A percentile compares a stretch with the other conserved stretches of the same genome.
Conservation (phyloP, 768 basidiomycete genomes). For the Tylopilus cervinicoccineus region DNA sequence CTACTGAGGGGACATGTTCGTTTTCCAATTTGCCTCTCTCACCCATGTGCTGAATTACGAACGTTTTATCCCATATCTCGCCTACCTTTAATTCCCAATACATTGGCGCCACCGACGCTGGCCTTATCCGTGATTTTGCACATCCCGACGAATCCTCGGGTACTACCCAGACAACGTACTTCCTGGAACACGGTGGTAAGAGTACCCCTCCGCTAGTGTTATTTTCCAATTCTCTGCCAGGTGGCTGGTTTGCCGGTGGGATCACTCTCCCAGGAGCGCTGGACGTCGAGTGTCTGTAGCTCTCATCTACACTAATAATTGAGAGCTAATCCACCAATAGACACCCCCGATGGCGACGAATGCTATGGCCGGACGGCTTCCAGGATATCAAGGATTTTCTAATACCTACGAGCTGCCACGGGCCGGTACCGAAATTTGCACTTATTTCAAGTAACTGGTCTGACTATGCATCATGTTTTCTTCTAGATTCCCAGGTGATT, state of each 20-base stretch:
- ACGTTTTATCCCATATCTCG: conserved; percentile 16
- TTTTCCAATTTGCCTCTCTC: conserved; percentile 26
- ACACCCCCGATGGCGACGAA: conserved; percentile 45
- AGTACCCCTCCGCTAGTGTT: not conserved
- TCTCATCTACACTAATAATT: not conserved
- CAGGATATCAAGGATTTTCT: conserved; percentile 58
- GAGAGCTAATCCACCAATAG: conserved; percentile 26
- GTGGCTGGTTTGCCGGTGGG: conserved; percentile 53
- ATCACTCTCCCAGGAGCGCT: conserved; percentile 64
- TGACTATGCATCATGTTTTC: not conserved
- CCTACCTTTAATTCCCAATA: conserved; percentile 43
- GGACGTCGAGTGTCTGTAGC: conserved; percentile 54
- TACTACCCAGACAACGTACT: not conserved
- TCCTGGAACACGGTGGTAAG: not conserved
- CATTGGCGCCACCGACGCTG: conserved; percentile 49
- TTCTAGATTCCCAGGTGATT: conserved; percentile 39
- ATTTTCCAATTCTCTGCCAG: conserved; percentile 17
- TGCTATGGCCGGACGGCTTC: conserved; percentile 53
- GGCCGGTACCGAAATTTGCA: conserved; percentile 34
- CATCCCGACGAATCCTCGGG: conserved; percentile 40
- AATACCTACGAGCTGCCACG: conserved; percentile 50
- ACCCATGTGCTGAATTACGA: conserved; percentile 21
- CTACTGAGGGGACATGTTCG: conserved; percentile 56
- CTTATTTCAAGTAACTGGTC: not conserved
- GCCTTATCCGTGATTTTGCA: conserved; percentile 62